Base-by-base conservation (phyloP, 2,329 filamentous ascomycete species). In the Pseudocercospora pini-densiflorae region DNA sequence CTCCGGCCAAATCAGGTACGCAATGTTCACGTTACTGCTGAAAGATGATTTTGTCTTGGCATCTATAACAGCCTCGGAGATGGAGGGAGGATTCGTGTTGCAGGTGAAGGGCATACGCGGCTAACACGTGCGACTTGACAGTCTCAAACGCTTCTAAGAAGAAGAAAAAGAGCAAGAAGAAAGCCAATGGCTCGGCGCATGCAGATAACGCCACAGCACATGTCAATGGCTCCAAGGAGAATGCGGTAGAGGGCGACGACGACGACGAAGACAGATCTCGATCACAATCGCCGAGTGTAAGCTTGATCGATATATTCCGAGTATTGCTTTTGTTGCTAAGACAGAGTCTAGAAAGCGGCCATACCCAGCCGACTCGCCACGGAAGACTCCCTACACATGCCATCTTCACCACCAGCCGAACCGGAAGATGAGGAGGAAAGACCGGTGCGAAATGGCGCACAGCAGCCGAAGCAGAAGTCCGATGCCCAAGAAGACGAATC, bases 141-240 rank as follows among this genome's bases (percentile, higher is more conserved):
- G 40, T 43, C 40, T 43, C 40, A n/a, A 43, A 19, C 40, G 69
- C 68, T 43, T 61, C 63, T 31, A 87, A 82, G 74, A 88, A 86
- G 79, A 86, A 83, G 75, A 86, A 82, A 77, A 87, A 84, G 65
- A 73, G 59, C 76, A 86, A 85, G 80, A 88, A 85, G 78, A 86
- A 86, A 78, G 79, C 79, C 69, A 77, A 77, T 65, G 78, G 76
- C 63, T 86, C 84, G 73, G 72, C 74, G 21, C 80, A 81, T 65
- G 70, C 72, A 21, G 80, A 79, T 66, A 78, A 78, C 16, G 79
- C 80, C 58, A 61, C 71, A 5, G 66, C 67, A 23, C 79, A 78
- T 49, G 65, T 71, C 40, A 77, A 79, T 70, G 74, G 74, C 59
- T 72, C 73, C 54, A 79, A 76, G 61, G 73, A 77, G 29, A 74